Percentiles rank a stretch among this genome's conserved stretches.
Conservation (phyloP, 805 yeast genomes). For the Saccharomycodes ludwigii region DNA sequence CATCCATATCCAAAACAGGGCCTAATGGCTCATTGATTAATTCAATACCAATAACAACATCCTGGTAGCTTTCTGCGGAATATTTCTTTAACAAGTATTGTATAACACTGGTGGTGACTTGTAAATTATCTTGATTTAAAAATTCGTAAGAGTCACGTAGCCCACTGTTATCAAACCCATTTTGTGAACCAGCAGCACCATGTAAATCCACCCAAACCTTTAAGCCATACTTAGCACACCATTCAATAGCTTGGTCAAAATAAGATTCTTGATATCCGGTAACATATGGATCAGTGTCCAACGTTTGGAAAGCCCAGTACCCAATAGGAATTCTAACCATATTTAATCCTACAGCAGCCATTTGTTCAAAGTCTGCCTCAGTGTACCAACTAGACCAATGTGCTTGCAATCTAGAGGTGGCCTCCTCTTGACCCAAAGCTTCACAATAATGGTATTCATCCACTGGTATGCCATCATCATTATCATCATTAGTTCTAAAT, state of each 20-base stretch:
- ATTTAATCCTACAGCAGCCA: constrained; percentile 57
- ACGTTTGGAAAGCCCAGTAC: constrained; percentile 74
- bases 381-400: constrained; percentile 79
- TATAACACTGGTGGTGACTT: constrained; percentile 45
- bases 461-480: constrained; percentile 42
- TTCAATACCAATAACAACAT: constrained; percentile 75
- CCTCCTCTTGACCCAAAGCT: constrained; percentile 47
- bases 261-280: constrained; percentile 58
- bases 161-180: constrained; percentile 94
- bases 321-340: constrained; percentile 87
- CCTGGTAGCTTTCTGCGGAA: constrained; percentile 46
- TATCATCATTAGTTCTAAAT: constrained; percentile 24
- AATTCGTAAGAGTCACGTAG: constrained; percentile 50
- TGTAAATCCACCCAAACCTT: constrained; percentile 88
- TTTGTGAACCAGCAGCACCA: constrained; percentile 95
- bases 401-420: constrained; percentile 35
- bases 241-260: constrained; percentile 62
- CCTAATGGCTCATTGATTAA: constrained; percentile 86
- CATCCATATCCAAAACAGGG: constrained; percentile 43
- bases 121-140: constrained; percentile 36
- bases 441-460: constrained; percentile 70
- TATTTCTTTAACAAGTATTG: constrained; percentile 46
- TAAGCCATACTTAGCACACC: constrained; percentile 53
- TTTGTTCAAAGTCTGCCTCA: constrained; percentile 54
- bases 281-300: constrained; percentile 71